A percentile compares a stretch with the other conserved stretches of the same genome.
phyloP scores from a whole-genome alignment of 148 eudicot genomes.

The Nyssa sinensis region DNA sequence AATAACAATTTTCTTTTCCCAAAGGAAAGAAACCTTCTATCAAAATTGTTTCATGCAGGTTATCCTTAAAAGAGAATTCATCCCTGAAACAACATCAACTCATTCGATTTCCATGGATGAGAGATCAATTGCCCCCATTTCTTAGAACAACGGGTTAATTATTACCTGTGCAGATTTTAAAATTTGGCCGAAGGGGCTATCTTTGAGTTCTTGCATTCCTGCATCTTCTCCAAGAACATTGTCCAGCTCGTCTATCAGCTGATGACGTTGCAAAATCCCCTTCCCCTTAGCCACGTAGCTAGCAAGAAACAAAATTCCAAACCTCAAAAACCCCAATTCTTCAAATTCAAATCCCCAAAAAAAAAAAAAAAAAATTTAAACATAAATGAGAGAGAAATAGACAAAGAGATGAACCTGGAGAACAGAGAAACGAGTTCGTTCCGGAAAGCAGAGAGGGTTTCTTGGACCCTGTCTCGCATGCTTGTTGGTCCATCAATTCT shows the following conservation, averaged over 20 bases:
- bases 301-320: not conserved
- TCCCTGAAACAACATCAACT: not conserved
- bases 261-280: constrained; percentile 24
- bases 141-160: not conserved
- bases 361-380: not conserved
- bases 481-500: constrained; percentile 20
- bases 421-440: constrained; percentile 28
- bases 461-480: constrained; percentile 19
- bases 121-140: not conserved
- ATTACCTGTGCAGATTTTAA: constrained; percentile 24
- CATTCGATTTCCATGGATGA: not conserved
- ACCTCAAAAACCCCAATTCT: not conserved
- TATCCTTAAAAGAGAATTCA: not conserved
- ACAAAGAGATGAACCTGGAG: constrained; percentile 7
- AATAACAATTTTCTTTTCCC: not conserved
- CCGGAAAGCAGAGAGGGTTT: constrained; percentile 22
- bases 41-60: not conserved
- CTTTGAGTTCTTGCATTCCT: constrained; percentile 19
- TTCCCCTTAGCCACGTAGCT: constrained; percentile 24
- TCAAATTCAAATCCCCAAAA: not conserved
- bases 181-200: constrained; percentile 21
- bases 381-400: not conserved
- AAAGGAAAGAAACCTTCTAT: not conserved
- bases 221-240: constrained; percentile 23
- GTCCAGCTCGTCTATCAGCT: constrained; percentile 25